These are phyloP conservation scores for Trichosanthes truncata DNA, from an alignment of 306 rosid genomes.

Conservation along the genomic window DNA sequence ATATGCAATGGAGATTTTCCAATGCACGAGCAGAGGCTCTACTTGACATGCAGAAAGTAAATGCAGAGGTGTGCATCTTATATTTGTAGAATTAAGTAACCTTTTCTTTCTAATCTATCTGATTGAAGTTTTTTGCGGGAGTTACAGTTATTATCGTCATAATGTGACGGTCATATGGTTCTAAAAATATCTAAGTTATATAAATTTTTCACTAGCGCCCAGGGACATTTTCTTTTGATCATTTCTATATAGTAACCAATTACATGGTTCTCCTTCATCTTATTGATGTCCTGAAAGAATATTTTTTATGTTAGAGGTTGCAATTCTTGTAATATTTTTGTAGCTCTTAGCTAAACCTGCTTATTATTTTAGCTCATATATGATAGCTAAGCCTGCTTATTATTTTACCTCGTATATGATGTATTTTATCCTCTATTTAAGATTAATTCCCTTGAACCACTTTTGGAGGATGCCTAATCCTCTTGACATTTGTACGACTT, in stretches of 20 bases:
- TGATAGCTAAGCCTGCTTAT: too few relatives aligned
- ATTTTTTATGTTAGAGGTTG: background rate
- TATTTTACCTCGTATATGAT: background rate
- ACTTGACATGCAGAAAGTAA: slow-evolving; percentile 55
- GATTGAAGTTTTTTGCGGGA: background rate
- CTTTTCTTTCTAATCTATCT: background rate
- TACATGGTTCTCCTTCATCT: background rate
- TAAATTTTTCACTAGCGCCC: background rate
- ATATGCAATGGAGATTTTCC: slow-evolving; percentile 80
- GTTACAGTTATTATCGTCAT: background rate
- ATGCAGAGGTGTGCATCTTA: slow-evolving; percentile 48
- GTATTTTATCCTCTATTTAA: background rate
- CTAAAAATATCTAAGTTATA: background rate
- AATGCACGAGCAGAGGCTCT: slow-evolving; percentile 74
- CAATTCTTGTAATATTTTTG: background rate
- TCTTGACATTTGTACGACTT: background rate
- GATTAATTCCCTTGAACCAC: background rate
- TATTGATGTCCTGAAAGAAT: background rate
- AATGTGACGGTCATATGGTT: background rate
- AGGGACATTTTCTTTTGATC: background rate
- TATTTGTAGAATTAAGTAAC: background rate
- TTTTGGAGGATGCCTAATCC: background rate
- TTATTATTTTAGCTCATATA: background rate
- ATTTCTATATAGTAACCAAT: background rate
- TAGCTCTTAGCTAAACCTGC: background rate